These are phyloP conservation scores for Sphaerostilbella broomeana DNA, from an alignment of 2,329 filamentous ascomycete genomes.

Conservation along the genomic window DNA sequence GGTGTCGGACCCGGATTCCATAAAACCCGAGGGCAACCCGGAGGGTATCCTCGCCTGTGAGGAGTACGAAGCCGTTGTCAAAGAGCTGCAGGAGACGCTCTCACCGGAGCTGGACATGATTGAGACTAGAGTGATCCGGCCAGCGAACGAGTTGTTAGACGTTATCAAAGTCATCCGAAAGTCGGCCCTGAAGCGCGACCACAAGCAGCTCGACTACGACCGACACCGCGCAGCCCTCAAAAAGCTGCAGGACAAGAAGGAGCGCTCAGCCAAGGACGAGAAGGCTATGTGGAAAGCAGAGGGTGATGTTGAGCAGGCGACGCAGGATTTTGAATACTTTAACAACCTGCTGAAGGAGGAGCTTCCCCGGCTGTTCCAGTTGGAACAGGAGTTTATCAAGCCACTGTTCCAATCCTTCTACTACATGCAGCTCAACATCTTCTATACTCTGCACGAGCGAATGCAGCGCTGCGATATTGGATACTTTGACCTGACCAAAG, in stretches of 20 bases:
- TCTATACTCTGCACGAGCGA: conserved; percentile 95
- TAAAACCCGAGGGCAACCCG: conserved; percentile 75
- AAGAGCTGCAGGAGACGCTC: conserved; percentile 81
- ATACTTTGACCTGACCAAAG: conserved; percentile 88
- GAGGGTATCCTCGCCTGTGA: conserved; percentile 94
- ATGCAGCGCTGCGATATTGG: conserved; percentile 98
- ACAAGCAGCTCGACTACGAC: conserved; percentile 97
- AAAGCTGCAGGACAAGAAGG: conserved; percentile 96
- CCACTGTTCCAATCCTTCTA: conserved; percentile 98
- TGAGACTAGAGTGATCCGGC: conserved; percentile 80
- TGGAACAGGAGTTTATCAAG: conserved; percentile 92
- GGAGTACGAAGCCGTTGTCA: conserved; percentile 88
- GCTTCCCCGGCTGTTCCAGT: conserved; percentile 79
- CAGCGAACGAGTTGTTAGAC: conserved; percentile 86
- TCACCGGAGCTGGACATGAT: conserved; percentile 97
- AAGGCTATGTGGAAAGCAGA: conserved; percentile 96
- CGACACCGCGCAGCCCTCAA: conserved; percentile 76
- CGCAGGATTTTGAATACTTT: conserved; percentile 96
- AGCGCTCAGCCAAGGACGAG: conserved; percentile 92
- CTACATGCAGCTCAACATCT: conserved; percentile 99
- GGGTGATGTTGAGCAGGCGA: conserved; percentile 81
- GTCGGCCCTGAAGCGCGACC: conserved; percentile 79
- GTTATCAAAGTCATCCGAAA: conserved; percentile 96
- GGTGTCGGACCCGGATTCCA: conserved; percentile 83
- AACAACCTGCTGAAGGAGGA: conserved; percentile 96